Base-by-base conservation (phyloP, 805 yeast species). In the Cyberlindnera veronae region DNA sequence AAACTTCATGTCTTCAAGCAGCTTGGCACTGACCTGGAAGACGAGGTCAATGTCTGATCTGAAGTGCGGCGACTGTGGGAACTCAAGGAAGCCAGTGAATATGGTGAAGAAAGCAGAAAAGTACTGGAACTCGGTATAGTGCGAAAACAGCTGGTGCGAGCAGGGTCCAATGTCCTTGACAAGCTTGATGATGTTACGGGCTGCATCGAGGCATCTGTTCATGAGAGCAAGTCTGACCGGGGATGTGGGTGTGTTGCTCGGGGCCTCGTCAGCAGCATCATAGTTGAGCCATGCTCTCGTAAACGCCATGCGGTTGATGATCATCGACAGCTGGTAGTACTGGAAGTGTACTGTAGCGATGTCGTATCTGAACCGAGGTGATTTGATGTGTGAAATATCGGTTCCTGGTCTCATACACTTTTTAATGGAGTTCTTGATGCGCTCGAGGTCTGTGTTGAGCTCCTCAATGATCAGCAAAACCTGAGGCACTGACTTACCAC, bases 271-370 rank as follows among this genome's bases (percentile, higher is more conserved):
- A 2, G 38, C 40, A 14, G 41, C 11, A 28, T 49, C 54, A 31
- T 44, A 50, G 44, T 45, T 46, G 14, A 47, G 26, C 61, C 60
- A 56, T 2, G 55, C 47, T 31, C 51, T 45, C 8, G 46, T 48
- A 17, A 54, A 56, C 3, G 61, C 56, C 55, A 55, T 49, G 43
- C 59, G 48, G 42, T 55, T 56, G 26, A 51, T 43, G 9, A 52
- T 40, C 49, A 56, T 42, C 10, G 40, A 32, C 16, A 46, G 44
- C 3, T 51, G 37, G 29, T 46, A 44, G 28, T 47, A 52, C n/a
- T 48, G 49, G 12, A 50, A 33, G 24, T 55, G 57, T 11, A 51
- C n/a, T 13, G 45, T 22, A 4, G 43, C 41, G 14, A 41, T 33
- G 13, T 48, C 50, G 6, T 43, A 29, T 32, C 22, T 34, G 32